A percentile compares a stretch with the other conserved stretches of the same genome.
phyloP scores from a whole-genome alignment of 192 early-diverging fungal species.

The Umbelopsis vinacea region DNA sequence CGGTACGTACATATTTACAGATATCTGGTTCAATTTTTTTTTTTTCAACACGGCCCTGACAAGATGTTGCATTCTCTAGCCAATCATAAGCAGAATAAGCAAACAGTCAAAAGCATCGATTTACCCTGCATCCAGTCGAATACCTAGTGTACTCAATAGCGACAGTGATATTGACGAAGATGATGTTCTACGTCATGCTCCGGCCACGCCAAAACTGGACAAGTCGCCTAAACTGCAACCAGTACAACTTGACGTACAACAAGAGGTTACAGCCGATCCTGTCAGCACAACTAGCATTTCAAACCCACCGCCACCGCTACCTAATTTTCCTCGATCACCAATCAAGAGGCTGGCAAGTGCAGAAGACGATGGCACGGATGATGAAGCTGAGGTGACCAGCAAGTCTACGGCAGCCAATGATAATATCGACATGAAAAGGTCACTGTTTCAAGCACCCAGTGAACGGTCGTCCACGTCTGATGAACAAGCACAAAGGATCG shows the following conservation, averaged over 20 bases:
- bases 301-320: not conserved
- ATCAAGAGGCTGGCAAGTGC: not conserved
- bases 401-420: not conserved
- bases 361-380: not conserved
- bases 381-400: not conserved
- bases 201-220: too few species aligned
- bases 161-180: conserved; percentile 13
- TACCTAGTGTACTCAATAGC: not conserved
- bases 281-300: not conserved
- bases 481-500: not conserved
- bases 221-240: too few species aligned
- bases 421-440: not conserved
- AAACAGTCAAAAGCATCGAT: not conserved
- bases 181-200: not conserved
- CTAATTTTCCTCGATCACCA: not conserved
- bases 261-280: too few species aligned
- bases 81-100: not conserved
- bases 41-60: too few species aligned
- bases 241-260: too few species aligned
- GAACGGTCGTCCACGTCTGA: not conserved
- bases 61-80: too few species aligned
- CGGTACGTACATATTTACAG: too few species aligned
- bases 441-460: not conserved
- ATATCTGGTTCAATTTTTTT: too few species aligned
- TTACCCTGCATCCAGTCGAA: not conserved